Percentiles rank a stretch among this genome's conserved stretches.
Conservation (phyloP, 2,329 filamentous ascomycete genomes). For the Colletotrichum sidae region DNA sequence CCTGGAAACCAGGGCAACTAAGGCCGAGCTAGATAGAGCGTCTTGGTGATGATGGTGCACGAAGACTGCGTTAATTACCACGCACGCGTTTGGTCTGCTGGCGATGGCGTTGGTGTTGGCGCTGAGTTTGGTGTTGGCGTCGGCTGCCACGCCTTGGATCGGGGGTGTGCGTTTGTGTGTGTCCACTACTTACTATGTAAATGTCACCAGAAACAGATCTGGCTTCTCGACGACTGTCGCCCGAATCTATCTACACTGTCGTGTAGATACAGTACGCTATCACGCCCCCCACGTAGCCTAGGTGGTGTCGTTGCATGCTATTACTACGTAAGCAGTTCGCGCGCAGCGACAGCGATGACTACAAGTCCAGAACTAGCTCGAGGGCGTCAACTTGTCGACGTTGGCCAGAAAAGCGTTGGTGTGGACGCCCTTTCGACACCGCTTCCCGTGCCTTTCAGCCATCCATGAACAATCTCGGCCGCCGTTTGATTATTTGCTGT, state of each 20-base stretch:
- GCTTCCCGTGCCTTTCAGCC: background rate
- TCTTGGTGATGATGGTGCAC: background rate
- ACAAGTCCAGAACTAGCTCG: no score
- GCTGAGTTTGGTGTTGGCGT: slow-evolving; percentile 1
- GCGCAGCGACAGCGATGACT: no score
- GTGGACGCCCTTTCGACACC: slow-evolving; percentile 14
- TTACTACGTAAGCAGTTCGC: no score
- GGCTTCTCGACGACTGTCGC: no score
- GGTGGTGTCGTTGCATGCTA: no score
- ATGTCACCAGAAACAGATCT: no score
- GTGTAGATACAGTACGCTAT: no score
- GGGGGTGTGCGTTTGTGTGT: background rate
- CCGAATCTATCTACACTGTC: no score
- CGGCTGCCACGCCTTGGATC: slow-evolving; percentile 22
- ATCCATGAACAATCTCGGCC: slow-evolving; percentile 5
- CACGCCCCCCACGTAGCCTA: no score
- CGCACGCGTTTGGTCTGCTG: no score
- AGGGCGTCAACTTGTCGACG: slow-evolving; percentile 14
- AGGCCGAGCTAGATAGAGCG: slow-evolving; percentile 2
- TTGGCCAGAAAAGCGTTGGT: slow-evolving; percentile 11
- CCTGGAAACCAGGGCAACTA: slow-evolving; percentile 27
- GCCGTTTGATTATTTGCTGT: slow-evolving; percentile 22
- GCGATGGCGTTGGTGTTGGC: no score
- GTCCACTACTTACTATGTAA: no score
- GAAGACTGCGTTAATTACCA: background rate